Evolutionary conservation across 345 rosid genomes (phyloP).

Genomic region (Chamaenerion angustifolium): DNA sequence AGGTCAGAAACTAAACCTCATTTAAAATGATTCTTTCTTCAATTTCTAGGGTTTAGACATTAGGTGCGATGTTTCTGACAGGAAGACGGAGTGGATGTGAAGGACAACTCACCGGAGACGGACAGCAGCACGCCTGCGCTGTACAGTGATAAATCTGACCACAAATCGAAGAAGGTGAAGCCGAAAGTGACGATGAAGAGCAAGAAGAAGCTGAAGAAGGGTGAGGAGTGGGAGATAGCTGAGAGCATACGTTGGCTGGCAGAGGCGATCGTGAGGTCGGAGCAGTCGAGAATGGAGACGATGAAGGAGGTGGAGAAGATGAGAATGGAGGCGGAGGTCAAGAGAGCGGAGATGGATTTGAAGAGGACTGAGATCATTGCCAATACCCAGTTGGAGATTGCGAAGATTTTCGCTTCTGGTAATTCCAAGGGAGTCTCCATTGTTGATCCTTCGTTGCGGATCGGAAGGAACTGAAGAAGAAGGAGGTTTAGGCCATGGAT

Average conservation of each 20-base stretch:
- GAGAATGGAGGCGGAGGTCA: constrained; percentile 81
- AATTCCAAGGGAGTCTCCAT: constrained; percentile 20
- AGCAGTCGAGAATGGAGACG: constrained; percentile 77
- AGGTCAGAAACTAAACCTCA: constrained; percentile 19
- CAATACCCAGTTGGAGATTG: constrained; percentile 82
- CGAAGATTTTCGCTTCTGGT: constrained; percentile 45
- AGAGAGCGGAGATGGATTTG: constrained; percentile 75
- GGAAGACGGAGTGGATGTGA: constrained; percentile 49
- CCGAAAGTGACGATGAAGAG: constrained; percentile 12
- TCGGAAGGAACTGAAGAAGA: constrained; percentile 46
- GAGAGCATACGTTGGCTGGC: constrained; percentile 83
- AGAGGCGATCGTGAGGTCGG: constrained; percentile 70
- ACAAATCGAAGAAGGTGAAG: constrained; percentile 23
- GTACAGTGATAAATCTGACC: constrained; percentile 30
- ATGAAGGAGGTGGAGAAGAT: constrained; percentile 78
- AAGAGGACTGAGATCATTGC: constrained; percentile 87
- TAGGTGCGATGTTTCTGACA: constrained; percentile 4
- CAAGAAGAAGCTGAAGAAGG: constrained; percentile 34
- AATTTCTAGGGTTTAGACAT: not conserved
- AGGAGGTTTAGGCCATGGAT: too few relatives aligned
- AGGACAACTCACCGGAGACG: constrained; percentile 43
- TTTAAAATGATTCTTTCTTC: not conserved
- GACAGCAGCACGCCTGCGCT: constrained; percentile 82
- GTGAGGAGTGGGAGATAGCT: constrained; percentile 47
- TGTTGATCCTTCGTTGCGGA: constrained; percentile 71